Conservation (phyloP, 2,329 filamentous ascomycete species). For the Fusarium heterosporum region DNA sequence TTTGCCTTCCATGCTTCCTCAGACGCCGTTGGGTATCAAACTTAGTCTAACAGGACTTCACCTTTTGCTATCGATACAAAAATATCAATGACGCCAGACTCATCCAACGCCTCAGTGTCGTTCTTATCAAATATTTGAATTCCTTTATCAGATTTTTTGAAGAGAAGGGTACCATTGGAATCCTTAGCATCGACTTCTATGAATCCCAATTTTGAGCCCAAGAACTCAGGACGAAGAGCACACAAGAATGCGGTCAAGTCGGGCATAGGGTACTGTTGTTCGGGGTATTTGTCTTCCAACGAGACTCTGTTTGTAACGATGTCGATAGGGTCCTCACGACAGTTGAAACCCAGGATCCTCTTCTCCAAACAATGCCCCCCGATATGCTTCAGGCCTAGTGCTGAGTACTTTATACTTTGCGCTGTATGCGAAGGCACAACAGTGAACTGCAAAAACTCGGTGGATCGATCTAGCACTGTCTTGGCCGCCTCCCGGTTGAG, state of each 20-base stretch:
- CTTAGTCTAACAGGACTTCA: slow-evolving; percentile 8
- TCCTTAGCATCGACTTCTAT: slow-evolving; percentile 24
- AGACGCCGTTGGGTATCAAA: slow-evolving; percentile 30
- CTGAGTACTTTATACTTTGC: slow-evolving; percentile 40
- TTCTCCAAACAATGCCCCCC: slow-evolving; percentile 36
- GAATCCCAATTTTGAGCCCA: slow-evolving; percentile 9
- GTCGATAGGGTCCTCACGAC: slow-evolving; percentile 34
- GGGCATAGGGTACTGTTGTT: slow-evolving; percentile 34
- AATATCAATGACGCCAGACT: slow-evolving; percentile 7
- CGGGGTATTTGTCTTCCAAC: slow-evolving; percentile 30
- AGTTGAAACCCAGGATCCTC: slow-evolving; percentile 43
- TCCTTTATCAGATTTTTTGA: slow-evolving; percentile 20
- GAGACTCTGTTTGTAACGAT: slow-evolving; percentile 37
- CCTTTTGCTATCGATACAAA: slow-evolving; percentile 1
- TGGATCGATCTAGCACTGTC: slow-evolving; percentile 28
- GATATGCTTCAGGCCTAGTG: slow-evolving; percentile 21
- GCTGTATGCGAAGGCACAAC: slow-evolving; percentile 45
- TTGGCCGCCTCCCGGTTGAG: slow-evolving; percentile 36
- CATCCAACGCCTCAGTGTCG: slow-evolving; percentile 1
- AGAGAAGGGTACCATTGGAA: slow-evolving; percentile 33
- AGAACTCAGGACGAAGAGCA: slow-evolving; percentile 22
- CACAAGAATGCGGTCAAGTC: slow-evolving; percentile 39
- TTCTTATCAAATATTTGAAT: slow-evolving; percentile 38
- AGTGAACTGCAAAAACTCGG: slow-evolving; percentile 31
- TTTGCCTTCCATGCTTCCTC: not conserved